Percentiles rank a stretch among this genome's conserved stretches.
These are phyloP conservation scores for Gremmenia infestans DNA, from an alignment of 2,329 filamentous ascomycete genomes.

Conservation along the genomic window DNA sequence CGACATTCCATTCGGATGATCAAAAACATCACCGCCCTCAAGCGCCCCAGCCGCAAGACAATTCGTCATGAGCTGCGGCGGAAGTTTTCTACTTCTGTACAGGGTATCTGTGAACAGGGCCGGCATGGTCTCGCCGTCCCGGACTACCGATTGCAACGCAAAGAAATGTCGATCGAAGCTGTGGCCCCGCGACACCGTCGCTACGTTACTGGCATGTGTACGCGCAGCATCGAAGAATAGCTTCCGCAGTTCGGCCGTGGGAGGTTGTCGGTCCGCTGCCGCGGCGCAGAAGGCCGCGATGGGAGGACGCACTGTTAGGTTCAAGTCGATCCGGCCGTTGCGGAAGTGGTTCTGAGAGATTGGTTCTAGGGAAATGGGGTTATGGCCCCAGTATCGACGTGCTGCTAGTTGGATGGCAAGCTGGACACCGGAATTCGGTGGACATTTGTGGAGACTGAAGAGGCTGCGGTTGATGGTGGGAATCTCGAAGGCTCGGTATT, in stretches of 20 bases:
- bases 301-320: background rate
- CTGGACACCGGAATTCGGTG: slow-evolving; percentile 3
- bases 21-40: no score
- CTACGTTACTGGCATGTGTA: background rate
- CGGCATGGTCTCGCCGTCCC: background rate
- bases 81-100: background rate
- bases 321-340: slow-evolving; percentile 1
- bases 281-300: background rate
- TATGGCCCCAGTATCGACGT: background rate
- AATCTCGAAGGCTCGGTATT: background rate
- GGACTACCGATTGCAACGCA: background rate
- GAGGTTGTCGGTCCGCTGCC: background rate
- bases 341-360: background rate
- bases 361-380: background rate
- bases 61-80: no score
- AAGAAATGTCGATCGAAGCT: background rate
- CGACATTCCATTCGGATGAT: no score
- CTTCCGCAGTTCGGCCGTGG: background rate
- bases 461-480: background rate
- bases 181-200: background rate
- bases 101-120: background rate
- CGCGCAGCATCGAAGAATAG: background rate
- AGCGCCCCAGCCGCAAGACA: no score
- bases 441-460: background rate
- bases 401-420: slow-evolving; percentile 6